Percentiles rank a stretch among this genome's conserved stretches.
Evolutionary conservation across 2,329 filamentous ascomycete genomes (phyloP).

Genomic region (Plenodomus tracheiphilus): DNA sequence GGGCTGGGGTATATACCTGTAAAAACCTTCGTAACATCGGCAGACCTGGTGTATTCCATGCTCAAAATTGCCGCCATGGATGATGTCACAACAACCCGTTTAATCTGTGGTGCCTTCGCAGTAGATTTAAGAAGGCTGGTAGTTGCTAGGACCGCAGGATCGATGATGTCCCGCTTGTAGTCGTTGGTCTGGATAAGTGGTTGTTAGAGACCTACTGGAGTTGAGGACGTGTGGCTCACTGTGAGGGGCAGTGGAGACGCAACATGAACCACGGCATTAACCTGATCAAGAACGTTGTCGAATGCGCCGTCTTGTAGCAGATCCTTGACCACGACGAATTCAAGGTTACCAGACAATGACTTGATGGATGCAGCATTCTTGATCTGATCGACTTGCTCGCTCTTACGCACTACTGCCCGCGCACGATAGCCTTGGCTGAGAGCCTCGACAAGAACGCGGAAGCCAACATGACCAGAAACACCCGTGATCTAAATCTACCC

Average conservation of each 20-base stretch:
- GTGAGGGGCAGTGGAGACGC: conserved; percentile 7
- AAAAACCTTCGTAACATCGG: too few species aligned
- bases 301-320: conserved; percentile 5
- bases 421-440: conserved; percentile 8
- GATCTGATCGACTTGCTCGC: conserved; percentile 10
- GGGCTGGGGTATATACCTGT: too few species aligned
- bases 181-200: conserved; percentile 5
- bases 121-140: conserved; percentile 5
- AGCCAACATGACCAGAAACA: conserved; percentile 10
- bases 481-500: conserved; percentile 12
- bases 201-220: too few species aligned
- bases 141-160: conserved; percentile 9
- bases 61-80: conserved; percentile 7
- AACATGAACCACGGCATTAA: conserved; percentile 10
- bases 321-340: conserved; percentile 7
- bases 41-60: too few species aligned
- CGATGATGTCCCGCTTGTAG: conserved; percentile 23
- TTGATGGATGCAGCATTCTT: conserved; percentile 3
- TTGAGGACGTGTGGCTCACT: conserved; percentile 1
- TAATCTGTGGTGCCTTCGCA: conserved; percentile 4
- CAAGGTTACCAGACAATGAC: conserved; percentile 4
- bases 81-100: conserved; percentile 11
- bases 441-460: conserved; percentile 8
- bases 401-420: conserved; percentile 10
- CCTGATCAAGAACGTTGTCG: conserved; percentile 6